Base-by-base conservation (phyloP, 345 rosid species). In the Linum lewisii region DNA sequence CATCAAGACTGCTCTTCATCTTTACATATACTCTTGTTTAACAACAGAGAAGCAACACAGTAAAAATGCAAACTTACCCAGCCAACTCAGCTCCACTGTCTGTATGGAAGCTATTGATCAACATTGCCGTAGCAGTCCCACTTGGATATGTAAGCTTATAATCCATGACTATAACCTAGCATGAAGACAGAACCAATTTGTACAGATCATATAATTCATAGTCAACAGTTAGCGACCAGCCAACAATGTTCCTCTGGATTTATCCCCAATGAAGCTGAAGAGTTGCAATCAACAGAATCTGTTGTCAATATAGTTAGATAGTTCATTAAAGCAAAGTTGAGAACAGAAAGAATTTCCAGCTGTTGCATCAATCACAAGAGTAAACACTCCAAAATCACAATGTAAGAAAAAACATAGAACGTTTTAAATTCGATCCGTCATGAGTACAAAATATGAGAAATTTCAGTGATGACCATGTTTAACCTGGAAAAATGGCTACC, bases 81-180 rank as follows among this genome's bases (percentile, higher is more conserved):
- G 47, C 47, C 47, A 42, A 15, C 47, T 42, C 47, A 42, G 47
- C 47, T 42, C 47, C 47, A 42, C 3, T 42, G 47, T 42, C 47
- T 42, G 47, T 42, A 42, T 42, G 47, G 47, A 42, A 42, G 18
- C 47, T 42, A 42, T 42, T 42, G 47, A 42, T 42, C 47, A 42
- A 42, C 47, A 42, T 42, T 42, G 47, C 47, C 11, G 47, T 42
- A 42, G 47, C 47, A 6, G 47, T 42, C 98, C 11, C 86, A 71
- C 64, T 72, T 73, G 26, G 85, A 71, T 38, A 85, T 61, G 66
- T 82, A 74, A n/a, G 83, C 88, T 42, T 42, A 15, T 42, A 10
- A 87, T 86, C 98, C 96, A 91, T 11, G 95, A 91, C 60, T 86
- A 84, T 29, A 88, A 91, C 86, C 96, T 69, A 56, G 6, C 24